Evolutionary conservation across 371 early-diverging fungal species (phyloP), one percentile per base, ranked within the genome.

Genomic region (Blakeslea trispora): DNA sequence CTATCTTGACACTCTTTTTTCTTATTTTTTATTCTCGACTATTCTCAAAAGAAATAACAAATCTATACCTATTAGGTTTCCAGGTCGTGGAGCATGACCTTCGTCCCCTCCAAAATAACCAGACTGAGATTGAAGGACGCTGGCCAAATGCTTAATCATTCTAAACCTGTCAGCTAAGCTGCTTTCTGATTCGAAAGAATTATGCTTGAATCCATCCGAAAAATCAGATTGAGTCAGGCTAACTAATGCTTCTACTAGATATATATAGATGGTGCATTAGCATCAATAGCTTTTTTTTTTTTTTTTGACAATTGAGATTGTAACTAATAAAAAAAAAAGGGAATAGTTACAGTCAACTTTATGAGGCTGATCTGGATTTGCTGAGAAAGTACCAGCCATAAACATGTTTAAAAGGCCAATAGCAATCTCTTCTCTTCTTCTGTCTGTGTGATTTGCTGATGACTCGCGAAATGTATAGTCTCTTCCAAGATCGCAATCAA

Each of bases 381-480:
- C 76, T 10, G 93, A 93, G 57, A 95, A 92, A 8, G 75, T 74
- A 18, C 95, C 96, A 13, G 68, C 61, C 57, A 84, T 74, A 74
- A 92, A 96, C 89, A 94, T 89, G 45, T 90, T 83, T 53, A 92
- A 69, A 15, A 91, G 81, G 5, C 94, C 96, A 23, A 95, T 66
- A 5, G 90, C 96, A 45, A 95, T 65, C 0, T 93, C 95, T 66
- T 96, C 94, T 1, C 89, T 86, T 32, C 92, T 75, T 34, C 75
- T 74, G 50, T 81, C 81, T 0, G 57, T 45, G 2, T 73, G 47
- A 10, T 86, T 77, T 3, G 81, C 65, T 35, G 75, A 68, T 32
- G 61, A 63, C 55, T 86, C 91, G 15, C 67, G 67, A 69, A 82
- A 95, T 11, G 68, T 66, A 92, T 94, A 96, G 14, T 63, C 39